Conservation (phyloP, 2,329 filamentous ascomycete genomes). For the Microdochium nivale region DNA sequence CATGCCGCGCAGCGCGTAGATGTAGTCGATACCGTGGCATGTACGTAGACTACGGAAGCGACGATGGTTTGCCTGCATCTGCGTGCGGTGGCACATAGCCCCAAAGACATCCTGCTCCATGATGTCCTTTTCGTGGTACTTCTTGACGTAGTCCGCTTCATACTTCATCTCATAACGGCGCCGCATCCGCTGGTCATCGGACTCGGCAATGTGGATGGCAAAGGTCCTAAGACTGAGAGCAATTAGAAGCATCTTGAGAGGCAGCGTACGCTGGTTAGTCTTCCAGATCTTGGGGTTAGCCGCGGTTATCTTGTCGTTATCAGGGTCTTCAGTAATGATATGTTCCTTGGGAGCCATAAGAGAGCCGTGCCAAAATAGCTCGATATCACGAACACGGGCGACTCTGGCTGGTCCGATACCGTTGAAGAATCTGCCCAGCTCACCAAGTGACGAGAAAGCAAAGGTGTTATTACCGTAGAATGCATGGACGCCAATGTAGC, state of each 20-base stretch:
- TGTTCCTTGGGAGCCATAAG: conserved; percentile 19
- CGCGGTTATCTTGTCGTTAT: conserved; percentile 3
- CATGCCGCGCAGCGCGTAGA: conserved; percentile 33
- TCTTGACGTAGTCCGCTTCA: neutral
- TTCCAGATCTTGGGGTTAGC: conserved; percentile 10
- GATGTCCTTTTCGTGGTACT: conserved; percentile 6
- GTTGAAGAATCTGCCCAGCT: conserved; percentile 36
- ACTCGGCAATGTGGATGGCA: conserved; percentile 31
- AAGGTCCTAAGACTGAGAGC: conserved; percentile 30
- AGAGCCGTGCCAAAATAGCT: conserved; percentile 26
- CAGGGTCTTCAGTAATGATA: conserved; percentile 16
- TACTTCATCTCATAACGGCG: conserved; percentile 25
- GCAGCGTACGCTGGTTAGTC: conserved; percentile 27
- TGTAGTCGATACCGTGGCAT: conserved; percentile 33
- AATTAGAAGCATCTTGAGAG: conserved; percentile 25
- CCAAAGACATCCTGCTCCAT: conserved; percentile 6
- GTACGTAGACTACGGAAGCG: conserved; percentile 25
- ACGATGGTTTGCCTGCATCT: conserved; percentile 30
- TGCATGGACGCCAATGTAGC: conserved; percentile 28
- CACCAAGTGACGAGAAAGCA: conserved; percentile 43
- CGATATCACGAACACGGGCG: conserved; percentile 33
- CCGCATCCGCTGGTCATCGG: conserved; percentile 16
- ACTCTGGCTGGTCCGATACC: conserved; percentile 29
- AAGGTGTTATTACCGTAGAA: conserved; percentile 43
- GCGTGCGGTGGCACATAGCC: conserved; percentile 16